These are phyloP conservation scores for Mycena pura DNA, from an alignment of 768 basidiomycete species.

Conservation along the genomic window DNA sequence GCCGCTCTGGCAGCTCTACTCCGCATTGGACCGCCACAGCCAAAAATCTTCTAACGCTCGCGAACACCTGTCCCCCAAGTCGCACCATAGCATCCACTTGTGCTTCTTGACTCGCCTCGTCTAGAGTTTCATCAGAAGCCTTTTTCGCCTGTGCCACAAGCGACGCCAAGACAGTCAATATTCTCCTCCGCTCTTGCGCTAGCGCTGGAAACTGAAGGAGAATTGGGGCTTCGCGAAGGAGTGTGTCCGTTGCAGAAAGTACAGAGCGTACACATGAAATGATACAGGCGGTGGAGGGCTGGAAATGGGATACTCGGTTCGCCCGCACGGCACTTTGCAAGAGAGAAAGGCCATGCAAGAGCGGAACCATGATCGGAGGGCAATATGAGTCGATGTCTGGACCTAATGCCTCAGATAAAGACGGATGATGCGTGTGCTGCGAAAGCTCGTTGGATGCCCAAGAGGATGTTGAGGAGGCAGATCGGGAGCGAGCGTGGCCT, in stretches of 20 bases:
- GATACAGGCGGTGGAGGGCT: slow-evolving; percentile 92
- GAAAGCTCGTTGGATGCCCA: slow-evolving; percentile 53
- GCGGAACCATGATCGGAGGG: slow-evolving; percentile 80
- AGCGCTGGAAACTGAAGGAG: slow-evolving; percentile 72
- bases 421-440: slow-evolving; percentile 50
- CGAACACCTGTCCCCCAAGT: slow-evolving; percentile 81
- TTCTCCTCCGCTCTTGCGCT: slow-evolving; percentile 78
- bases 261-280: slow-evolving; percentile 93
- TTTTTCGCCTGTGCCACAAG: slow-evolving; percentile 83
- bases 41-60: slow-evolving; percentile 81
- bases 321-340: slow-evolving; percentile 84
- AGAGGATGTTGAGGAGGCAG: slow-evolving; percentile 58
- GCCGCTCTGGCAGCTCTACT: slow-evolving; percentile 65
- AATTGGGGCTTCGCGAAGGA: slow-evolving; percentile 80
- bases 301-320: slow-evolving; percentile 84
- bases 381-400: slow-evolving; percentile 68
- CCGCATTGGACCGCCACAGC: slow-evolving; percentile 78
- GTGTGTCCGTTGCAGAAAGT: slow-evolving; percentile 81
- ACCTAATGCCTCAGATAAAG: slow-evolving; percentile 52
- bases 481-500: slow-evolving; percentile 59
- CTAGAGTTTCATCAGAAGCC: slow-evolving; percentile 58
- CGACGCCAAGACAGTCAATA: slow-evolving; percentile 80
- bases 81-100: slow-evolving; percentile 83
- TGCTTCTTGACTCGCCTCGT: slow-evolving; percentile 52
- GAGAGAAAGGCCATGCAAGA: slow-evolving; percentile 84